These are phyloP conservation scores for Fusarium tuaranense DNA, from an alignment of 2,329 filamentous ascomycete species.

Conservation along the genomic window DNA sequence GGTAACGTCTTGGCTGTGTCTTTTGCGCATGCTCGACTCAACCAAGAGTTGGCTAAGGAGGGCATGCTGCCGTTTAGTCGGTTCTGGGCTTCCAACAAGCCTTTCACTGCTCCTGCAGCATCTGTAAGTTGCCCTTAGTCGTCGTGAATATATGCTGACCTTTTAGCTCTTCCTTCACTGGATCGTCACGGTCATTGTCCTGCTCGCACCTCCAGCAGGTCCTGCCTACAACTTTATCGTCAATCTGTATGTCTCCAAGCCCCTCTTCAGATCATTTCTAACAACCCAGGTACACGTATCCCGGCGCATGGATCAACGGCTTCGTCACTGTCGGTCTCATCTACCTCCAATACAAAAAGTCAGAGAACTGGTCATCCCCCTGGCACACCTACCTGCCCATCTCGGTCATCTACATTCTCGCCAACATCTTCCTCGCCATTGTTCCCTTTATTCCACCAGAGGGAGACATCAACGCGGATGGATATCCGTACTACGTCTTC, in stretches of 20 bases:
- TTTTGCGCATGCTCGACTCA: constrained; percentile 69
- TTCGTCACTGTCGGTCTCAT: constrained; percentile 64
- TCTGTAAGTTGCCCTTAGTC: constrained; percentile 49
- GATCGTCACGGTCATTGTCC: constrained; percentile 72
- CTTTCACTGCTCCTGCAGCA: constrained; percentile 73
- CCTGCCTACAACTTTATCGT: constrained; percentile 77
- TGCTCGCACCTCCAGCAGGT: constrained; percentile 74
- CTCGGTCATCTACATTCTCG: constrained; percentile 60
- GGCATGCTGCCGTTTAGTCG: constrained; percentile 73
- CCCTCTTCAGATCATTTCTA: not conserved
- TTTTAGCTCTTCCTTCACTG: constrained; percentile 71
- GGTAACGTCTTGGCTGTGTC: constrained; percentile 72
- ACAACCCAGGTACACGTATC: constrained; percentile 58
- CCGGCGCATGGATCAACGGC: constrained; percentile 65
- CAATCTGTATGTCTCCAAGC: constrained; percentile 53
- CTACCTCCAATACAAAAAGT: constrained; percentile 62
- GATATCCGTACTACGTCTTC: constrained; percentile 68
- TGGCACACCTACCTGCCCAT: constrained; percentile 64
- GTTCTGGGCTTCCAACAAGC: constrained; percentile 77
- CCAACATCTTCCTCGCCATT: constrained; percentile 64
- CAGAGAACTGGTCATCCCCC: constrained; percentile 64
- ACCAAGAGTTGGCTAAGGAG: constrained; percentile 77
- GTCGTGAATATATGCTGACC: constrained; percentile 15
- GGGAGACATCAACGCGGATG: constrained; percentile 58
- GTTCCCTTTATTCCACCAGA: constrained; percentile 68